Evolutionary conservation across 164 flowering plant genomes (phyloP), one percentile per base, ranked within the genome.

Genomic region (Nelumbo lutea): DNA sequence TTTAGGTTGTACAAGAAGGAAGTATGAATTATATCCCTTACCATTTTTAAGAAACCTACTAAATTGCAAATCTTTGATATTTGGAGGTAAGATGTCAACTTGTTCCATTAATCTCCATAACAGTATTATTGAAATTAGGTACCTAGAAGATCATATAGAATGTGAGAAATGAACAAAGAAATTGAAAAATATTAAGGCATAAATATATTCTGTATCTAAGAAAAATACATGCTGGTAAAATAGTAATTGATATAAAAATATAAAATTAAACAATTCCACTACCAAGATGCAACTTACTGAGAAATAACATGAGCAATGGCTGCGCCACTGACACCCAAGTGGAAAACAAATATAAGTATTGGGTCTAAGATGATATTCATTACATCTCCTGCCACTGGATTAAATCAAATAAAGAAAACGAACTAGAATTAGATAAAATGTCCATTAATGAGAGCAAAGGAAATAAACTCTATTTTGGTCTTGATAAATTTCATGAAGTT

Each of bases 231-330:
- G 27, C 27, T 27, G 27, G 27, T 27, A 27, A 27, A 27, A 27
- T 27, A 27, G 27, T 27, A 27, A 27, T 27, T 27, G 27, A 27
- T 27, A 27, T 27, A 59, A 5, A 48, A 3, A 8, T 38, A 0
- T 13, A 39, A 40, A 9, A 39, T 38, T 6, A 10, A 27, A 27
- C 39, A 44, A 15, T 51, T 40, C 14, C 6, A 43, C 13, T 4
- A 67, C 1, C n/a, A 53, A 61, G 38, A 50, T 13, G n/a, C 14
- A 46, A 80, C 97, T 83, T 84, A 96, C 99, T 96, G 99, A 71
- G 99, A 93, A 62, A 88, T 68, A 59, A 96, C 96, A 81, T 96
- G 99, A 0, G 99, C 96, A 76, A 96, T 85, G 73, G 99, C 98
- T 11, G 99, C 99, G 73, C 99, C 99, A 67, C 83, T 77, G 61